Conservation (phyloP, 495 filamentous ascomycete species). For the Tuber calosporum region DNA sequence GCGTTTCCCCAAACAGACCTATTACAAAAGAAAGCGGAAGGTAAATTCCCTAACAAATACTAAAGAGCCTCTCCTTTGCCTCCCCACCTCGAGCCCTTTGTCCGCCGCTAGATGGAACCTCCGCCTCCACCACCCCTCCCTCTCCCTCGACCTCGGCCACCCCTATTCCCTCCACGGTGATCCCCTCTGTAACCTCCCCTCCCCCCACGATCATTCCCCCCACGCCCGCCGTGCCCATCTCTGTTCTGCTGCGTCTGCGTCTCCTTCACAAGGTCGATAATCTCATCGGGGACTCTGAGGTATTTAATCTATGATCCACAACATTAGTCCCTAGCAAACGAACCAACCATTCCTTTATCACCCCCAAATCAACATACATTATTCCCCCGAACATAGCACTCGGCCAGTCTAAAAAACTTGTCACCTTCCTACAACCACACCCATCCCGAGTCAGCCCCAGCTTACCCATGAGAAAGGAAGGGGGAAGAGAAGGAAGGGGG, state of each 20-base stretch:
- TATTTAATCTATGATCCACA: constrained; percentile 76
- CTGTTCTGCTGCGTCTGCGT: constrained; percentile 51
- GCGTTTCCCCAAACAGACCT: not conserved
- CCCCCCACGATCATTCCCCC: constrained; percentile 54
- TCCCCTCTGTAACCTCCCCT: constrained; percentile 61
- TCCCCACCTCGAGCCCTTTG: not conserved
- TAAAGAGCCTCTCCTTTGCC: not conserved
- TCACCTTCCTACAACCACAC: constrained; percentile 62
- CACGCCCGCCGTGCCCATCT: constrained; percentile 54
- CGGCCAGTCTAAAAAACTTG: constrained; percentile 79
- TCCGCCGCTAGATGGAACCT: constrained; percentile 25
- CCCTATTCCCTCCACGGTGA: constrained; percentile 47
- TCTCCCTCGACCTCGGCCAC: constrained; percentile 52
- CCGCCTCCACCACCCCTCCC: constrained; percentile 45
- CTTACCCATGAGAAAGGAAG: not conserved
- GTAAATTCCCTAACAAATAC: not conserved
- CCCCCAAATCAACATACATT: constrained; percentile 57
- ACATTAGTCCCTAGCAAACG: not conserved
- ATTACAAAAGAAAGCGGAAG: not conserved
- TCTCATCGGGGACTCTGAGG: constrained; percentile 88
- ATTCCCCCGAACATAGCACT: constrained; percentile 94
- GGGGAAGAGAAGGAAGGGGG: not conserved
- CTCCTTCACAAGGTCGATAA: constrained; percentile 87
- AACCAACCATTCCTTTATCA: not conserved
- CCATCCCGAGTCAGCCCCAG: not conserved